A percentile compares a stretch with the other conserved stretches of the same genome.
These are phyloP conservation scores for Ceratocystis colombiana DNA, from an alignment of 2,329 filamentous ascomycete genomes.

Conservation along the genomic window DNA sequence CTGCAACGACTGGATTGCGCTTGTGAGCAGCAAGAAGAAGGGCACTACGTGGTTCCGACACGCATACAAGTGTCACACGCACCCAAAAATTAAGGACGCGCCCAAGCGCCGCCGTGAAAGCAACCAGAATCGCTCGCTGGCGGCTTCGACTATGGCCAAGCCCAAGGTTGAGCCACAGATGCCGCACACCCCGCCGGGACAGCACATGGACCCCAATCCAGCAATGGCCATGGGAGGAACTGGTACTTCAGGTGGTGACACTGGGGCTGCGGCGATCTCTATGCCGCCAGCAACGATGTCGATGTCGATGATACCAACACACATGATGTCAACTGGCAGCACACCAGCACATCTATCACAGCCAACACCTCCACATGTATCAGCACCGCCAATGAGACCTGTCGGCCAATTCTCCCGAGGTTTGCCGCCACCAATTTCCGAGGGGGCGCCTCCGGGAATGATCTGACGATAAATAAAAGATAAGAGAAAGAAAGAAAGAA, in stretches of 20 bases:
- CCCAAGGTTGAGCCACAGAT: constrained; percentile 36
- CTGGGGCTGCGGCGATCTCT: constrained; percentile 26
- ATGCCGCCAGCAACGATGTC: constrained; percentile 26
- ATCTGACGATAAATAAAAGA: constrained; percentile 12
- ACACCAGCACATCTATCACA: constrained; percentile 18
- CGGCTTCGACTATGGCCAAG: constrained; percentile 39
- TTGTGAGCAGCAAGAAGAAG: constrained; percentile 81
- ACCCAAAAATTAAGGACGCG: constrained; percentile 60
- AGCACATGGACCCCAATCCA: constrained; percentile 34
- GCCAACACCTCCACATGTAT: background rate
- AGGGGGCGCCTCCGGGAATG: constrained; percentile 22
- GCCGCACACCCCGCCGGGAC: constrained; percentile 32
- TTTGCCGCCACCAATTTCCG: constrained; percentile 17
- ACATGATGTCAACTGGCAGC: constrained; percentile 27
- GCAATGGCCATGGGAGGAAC: background rate
- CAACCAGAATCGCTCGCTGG: constrained; percentile 40
- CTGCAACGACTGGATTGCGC: constrained; percentile 69
- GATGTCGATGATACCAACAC: constrained; percentile 28
- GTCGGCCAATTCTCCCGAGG: constrained; percentile 16
- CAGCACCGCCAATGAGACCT: constrained; percentile 29
- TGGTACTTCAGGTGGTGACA: constrained; percentile 24
- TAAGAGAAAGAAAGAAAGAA: background rate
- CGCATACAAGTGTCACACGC: constrained; percentile 74
- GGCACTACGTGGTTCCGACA: constrained; percentile 88
- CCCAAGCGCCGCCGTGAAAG: constrained; percentile 58